These are phyloP conservation scores for Claviceps purpurea DNA, from an alignment of 2,329 filamentous ascomycete genomes.

Conservation along the genomic window DNA sequence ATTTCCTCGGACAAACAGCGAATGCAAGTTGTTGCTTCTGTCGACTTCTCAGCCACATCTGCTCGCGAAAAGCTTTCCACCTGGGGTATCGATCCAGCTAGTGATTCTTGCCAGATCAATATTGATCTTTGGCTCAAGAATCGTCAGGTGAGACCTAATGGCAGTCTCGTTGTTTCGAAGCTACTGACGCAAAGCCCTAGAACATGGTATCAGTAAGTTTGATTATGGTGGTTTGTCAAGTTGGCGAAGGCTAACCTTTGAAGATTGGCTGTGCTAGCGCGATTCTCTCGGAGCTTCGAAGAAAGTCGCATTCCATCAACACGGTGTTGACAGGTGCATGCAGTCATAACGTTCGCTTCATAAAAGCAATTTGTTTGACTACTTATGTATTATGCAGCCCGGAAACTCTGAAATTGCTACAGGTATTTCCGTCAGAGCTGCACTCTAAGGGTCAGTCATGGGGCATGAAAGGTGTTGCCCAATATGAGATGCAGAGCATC, in stretches of 20 bases:
- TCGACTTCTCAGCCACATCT: slow-evolving; percentile 2
- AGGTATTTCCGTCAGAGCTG: slow-evolving; percentile 70
- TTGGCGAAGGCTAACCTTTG: slow-evolving; percentile 4
- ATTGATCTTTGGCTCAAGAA: not conserved
- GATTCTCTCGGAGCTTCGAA: slow-evolving; percentile 64
- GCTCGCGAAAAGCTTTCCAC: slow-evolving; percentile 1
- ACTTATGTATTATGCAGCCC: slow-evolving; percentile 63
- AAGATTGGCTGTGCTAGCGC: slow-evolving; percentile 77
- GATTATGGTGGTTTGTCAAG: not conserved
- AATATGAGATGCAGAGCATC: slow-evolving; percentile 62
- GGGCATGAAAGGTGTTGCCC: slow-evolving; percentile 31
- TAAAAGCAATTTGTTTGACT: slow-evolving; percentile 53
- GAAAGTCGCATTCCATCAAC: slow-evolving; percentile 33
- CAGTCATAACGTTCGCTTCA: not conserved
- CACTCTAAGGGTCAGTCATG: slow-evolving; percentile 73
- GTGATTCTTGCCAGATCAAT: not conserved
- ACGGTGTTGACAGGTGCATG: not conserved
- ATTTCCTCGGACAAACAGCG: not conserved
- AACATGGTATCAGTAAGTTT: slow-evolving; percentile 50
- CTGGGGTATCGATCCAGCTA: not conserved
- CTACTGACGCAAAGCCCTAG: slow-evolving; percentile 49
- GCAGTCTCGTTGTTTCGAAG: not conserved
- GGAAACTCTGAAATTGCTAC: slow-evolving; percentile 69
- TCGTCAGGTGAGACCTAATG: not conserved
- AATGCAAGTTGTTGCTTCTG: slow-evolving; percentile 1